A percentile compares a stretch with the other conserved stretches of the same genome.
Conservation (phyloP, 306 rosid species). For the Crataegus laevigata region DNA sequence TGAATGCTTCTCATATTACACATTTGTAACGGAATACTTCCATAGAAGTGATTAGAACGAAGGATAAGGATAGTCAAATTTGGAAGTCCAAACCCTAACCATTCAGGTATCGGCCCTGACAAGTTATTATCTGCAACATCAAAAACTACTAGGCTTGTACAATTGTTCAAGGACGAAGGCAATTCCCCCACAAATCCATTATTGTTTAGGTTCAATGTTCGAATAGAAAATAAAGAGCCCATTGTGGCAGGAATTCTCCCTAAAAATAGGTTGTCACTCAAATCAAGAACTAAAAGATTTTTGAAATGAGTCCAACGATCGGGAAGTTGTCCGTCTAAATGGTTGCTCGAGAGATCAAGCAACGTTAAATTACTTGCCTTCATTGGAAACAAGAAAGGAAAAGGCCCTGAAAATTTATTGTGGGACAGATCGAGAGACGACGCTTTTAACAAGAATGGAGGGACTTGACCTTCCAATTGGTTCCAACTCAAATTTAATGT, state of each 20-base stretch:
- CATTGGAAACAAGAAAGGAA: not conserved
- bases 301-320: not conserved
- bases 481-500: no score
- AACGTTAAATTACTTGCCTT: accelerated
- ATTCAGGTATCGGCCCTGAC: not conserved
- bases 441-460: no score
- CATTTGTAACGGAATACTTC: not conserved
- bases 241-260: not conserved
- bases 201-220: not conserved
- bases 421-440: no score
- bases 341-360: slow-evolving; percentile 1
- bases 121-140: slow-evolving; percentile 4
- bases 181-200: slow-evolving; percentile 5
- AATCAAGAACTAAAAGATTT: not conserved
- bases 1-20: not conserved
- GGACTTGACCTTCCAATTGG: no score
- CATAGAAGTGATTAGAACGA: not conserved
- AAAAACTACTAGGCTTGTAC: not conserved
- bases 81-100: not conserved
- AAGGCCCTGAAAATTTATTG: no score
- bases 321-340: not conserved
- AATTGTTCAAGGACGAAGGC: not conserved
- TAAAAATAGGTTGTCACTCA: not conserved
- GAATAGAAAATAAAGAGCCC: not conserved
- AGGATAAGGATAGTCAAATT: slow-evolving; percentile 4